Conservation (phyloP, 495 filamentous ascomycete species). For the Parmelia sp. region DNA sequence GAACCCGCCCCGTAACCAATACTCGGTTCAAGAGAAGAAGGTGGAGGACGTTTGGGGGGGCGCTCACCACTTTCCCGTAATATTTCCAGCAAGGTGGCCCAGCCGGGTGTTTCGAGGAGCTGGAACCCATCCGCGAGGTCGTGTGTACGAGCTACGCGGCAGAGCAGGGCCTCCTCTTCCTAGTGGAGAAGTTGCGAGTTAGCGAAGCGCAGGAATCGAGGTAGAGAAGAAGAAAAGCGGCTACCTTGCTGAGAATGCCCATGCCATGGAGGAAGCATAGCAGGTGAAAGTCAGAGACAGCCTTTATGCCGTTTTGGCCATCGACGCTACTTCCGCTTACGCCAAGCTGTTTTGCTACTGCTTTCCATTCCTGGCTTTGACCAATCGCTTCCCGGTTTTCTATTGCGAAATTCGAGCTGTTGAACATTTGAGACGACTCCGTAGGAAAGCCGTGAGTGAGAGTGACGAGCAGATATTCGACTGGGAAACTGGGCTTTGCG, state of each 20-base stretch:
- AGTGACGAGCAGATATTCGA: conserved; percentile 92
- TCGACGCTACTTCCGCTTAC: conserved; percentile 47
- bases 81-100: conserved; percentile 89
- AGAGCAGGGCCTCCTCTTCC: conserved; percentile 87
- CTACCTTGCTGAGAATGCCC: conserved; percentile 75
- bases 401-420: conserved; percentile 66
- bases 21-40: conserved; percentile 29
- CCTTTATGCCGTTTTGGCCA: conserved; percentile 53
- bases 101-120: conserved; percentile 76
- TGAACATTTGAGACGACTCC: conserved; percentile 66
- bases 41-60: conserved; percentile 72
- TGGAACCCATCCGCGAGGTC: conserved; percentile 72
- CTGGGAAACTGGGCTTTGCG: conserved; percentile 91
- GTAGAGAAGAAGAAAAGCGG: conserved; percentile 22
- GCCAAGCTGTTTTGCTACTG: conserved; percentile 56
- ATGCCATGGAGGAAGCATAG: conserved; percentile 78
- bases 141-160: conserved; percentile 70
- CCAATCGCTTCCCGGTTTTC: conserved; percentile 85
- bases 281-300: conserved; percentile 88
- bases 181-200: conserved; percentile 32
- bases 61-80: conserved; percentile 95
- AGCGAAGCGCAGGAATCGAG: neutral
- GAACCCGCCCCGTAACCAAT: conserved; percentile 34
- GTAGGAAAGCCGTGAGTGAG: conserved; percentile 95
- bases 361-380: conserved; percentile 66